Base-by-base conservation (phyloP, 805 yeast species). In the Lachancea cidri region DNA sequence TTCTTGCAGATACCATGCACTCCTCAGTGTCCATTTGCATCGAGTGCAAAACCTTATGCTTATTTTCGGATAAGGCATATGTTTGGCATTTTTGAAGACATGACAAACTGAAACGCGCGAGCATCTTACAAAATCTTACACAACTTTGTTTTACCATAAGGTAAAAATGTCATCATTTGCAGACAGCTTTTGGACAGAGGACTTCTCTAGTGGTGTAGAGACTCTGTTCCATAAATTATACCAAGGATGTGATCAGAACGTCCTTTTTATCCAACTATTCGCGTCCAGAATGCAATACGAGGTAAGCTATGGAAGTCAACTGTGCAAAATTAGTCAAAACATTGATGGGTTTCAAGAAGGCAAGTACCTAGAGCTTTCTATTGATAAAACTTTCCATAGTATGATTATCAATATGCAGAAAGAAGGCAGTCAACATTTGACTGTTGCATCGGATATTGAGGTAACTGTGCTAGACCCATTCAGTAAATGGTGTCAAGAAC, bases 11-110 rank as follows among this genome's bases (percentile, higher is more conserved):
- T 86, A 86, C 96, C 96, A 88, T 0, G 86, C 73, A 2, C 96
- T 94, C 9, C 96, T 67, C 35, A 86, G 73, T 52, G 84, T 83
- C 96, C 96, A 87, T 54, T 83, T 83, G 68, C 96, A 87, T 55
- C 74, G 77, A 29, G 83, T 82, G 57, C 96, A 87, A 63, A 81
- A 87, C 49, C 76, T 72, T 32, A 87, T 86, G 4, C 77, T 65
- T 2, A 87, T 74, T 33, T 78, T 67, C 2, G 94, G 93, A 44
- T 70, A 78, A 22, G 57, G 52, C 58, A 54, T 52, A 33, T 17
- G 11, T 22, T 22, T 22, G 27, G n/a, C 14, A 14, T 27, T 29
- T 46, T 44, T 15, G 15, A 15, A 16, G 18, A 15, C 19, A 17
- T 16, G 16, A 20, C 14, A 17, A 39, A 17, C 19, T 39, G 33